Conservation (phyloP, 768 basidiomycete genomes). For the Jaapia argillacea region DNA sequence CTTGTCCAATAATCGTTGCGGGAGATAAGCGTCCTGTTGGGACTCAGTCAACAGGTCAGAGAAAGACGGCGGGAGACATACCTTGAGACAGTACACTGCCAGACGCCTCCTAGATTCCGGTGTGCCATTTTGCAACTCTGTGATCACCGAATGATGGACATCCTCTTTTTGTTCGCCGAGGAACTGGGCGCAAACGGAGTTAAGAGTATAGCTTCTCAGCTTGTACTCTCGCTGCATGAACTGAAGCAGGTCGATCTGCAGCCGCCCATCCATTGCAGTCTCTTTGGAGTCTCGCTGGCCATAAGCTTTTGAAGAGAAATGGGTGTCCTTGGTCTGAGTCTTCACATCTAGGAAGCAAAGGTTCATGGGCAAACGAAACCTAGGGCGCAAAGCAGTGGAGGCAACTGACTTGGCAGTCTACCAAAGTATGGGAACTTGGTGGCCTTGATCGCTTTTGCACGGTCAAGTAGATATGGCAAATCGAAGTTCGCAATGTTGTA, state of each 20-base stretch:
- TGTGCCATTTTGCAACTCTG: slow-evolving; percentile 94
- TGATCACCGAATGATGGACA: slow-evolving; percentile 97
- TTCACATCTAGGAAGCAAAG: slow-evolving; percentile 40
- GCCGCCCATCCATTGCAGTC: slow-evolving; percentile 79
- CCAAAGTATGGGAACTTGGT: slow-evolving; percentile 66
- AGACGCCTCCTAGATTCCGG: slow-evolving; percentile 86
- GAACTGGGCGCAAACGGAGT: slow-evolving; percentile 96
- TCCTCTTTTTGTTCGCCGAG: slow-evolving; percentile 99
- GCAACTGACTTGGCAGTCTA: slow-evolving; percentile 54
- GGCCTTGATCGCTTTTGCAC: slow-evolving; percentile 75
- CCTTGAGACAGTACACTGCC: slow-evolving; percentile 98
- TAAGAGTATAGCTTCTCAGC: slow-evolving; percentile 91
- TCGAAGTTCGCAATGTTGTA: slow-evolving; percentile 95
- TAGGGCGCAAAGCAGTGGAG: background rate
- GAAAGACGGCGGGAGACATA: slow-evolving; percentile 20
- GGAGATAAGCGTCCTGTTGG: slow-evolving; percentile 89
- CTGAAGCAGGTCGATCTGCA: slow-evolving; percentile 93
- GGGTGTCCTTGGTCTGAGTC: slow-evolving; percentile 83
- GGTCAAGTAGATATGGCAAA: slow-evolving; percentile 90
- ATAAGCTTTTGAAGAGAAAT: slow-evolving; percentile 97
- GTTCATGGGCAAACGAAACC: slow-evolving; percentile 4
- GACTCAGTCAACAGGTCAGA: background rate
- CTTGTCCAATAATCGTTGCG: slow-evolving; percentile 92
- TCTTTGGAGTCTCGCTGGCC: slow-evolving; percentile 97
- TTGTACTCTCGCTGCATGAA: slow-evolving; percentile 99